Conservation (phyloP, 2,329 filamentous ascomycete genomes). For the Bimuria novae-zelandiae region DNA sequence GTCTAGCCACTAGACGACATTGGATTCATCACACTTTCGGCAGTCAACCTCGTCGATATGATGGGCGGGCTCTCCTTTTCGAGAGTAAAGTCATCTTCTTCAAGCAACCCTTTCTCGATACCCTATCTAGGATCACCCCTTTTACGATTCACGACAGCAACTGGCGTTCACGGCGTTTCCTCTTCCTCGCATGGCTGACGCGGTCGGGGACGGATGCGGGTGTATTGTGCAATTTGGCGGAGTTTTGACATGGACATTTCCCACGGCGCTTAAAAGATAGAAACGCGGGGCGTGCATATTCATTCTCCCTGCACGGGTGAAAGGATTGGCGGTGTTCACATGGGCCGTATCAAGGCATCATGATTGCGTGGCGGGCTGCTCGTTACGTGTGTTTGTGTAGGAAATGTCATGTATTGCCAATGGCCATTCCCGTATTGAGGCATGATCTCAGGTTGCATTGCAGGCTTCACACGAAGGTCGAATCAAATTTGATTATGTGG, state of each 20-base stretch:
- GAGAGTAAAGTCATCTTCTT: too few relatives aligned
- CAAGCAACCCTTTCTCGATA: background rate
- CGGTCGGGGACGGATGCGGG: background rate
- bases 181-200: background rate
- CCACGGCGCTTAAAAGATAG: background rate
- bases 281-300: background rate
- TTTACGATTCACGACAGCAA: slow-evolving; percentile 28
- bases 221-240: background rate
- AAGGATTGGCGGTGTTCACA: background rate
- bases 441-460: too few relatives aligned
- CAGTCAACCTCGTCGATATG: too few relatives aligned
- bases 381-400: background rate
- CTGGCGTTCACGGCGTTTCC: slow-evolving; percentile 20
- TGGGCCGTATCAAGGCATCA: background rate
- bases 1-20: too few relatives aligned
- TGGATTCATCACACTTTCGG: too few relatives aligned
- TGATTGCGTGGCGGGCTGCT: background rate
- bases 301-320: too few relatives aligned
- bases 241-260: background rate
- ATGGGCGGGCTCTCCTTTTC: too few relatives aligned
- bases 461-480: too few relatives aligned
- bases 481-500: too few relatives aligned
- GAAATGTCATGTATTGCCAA: background rate
- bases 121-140: background rate
- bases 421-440: too few relatives aligned